These are phyloP conservation scores for Verticillium longisporum DNA, from an alignment of 2,329 filamentous ascomycete genomes.

Conservation along the genomic window DNA sequence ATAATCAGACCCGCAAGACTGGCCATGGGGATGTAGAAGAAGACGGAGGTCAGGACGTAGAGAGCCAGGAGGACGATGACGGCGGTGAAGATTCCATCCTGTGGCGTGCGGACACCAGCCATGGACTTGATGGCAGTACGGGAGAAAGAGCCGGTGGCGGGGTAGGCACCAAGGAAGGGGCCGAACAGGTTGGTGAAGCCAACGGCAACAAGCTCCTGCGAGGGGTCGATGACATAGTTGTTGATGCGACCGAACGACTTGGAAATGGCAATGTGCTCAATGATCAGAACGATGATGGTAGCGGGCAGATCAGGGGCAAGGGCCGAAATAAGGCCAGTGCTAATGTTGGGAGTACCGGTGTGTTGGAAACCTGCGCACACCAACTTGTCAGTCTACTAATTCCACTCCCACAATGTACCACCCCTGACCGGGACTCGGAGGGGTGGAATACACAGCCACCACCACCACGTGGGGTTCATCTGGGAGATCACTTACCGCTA, in stretches of 20 bases:
- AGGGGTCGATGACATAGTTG: slow-evolving; percentile 73
- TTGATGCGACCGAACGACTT: slow-evolving; percentile 77
- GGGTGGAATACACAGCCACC: neutral
- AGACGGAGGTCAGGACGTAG: slow-evolving; percentile 69
- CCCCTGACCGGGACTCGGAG: neutral
- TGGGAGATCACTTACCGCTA: slow-evolving; percentile 40
- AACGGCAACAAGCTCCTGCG: slow-evolving; percentile 73
- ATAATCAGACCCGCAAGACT: slow-evolving; percentile 72
- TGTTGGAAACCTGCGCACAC: slow-evolving; percentile 55
- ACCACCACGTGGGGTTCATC: neutral
- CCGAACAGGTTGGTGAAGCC: slow-evolving; percentile 70
- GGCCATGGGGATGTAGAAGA: slow-evolving; percentile 73
- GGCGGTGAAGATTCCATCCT: slow-evolving; percentile 73
- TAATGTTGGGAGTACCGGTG: slow-evolving; percentile 58
- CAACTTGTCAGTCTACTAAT: neutral
- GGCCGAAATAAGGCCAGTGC: slow-evolving; percentile 50
- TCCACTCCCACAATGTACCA: neutral
- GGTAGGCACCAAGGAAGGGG: slow-evolving; percentile 59
- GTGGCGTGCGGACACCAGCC: slow-evolving; percentile 71
- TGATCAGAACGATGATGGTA: slow-evolving; percentile 70
- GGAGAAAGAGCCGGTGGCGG: slow-evolving; percentile 40
- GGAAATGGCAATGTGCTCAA: slow-evolving; percentile 78
- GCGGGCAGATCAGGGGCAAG: slow-evolving; percentile 64
- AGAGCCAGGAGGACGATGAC: slow-evolving; percentile 69
- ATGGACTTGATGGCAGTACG: slow-evolving; percentile 81